Evolutionary conservation across 2,329 filamentous ascomycete species (phyloP).

Genomic region (Botrytis aclada): DNA sequence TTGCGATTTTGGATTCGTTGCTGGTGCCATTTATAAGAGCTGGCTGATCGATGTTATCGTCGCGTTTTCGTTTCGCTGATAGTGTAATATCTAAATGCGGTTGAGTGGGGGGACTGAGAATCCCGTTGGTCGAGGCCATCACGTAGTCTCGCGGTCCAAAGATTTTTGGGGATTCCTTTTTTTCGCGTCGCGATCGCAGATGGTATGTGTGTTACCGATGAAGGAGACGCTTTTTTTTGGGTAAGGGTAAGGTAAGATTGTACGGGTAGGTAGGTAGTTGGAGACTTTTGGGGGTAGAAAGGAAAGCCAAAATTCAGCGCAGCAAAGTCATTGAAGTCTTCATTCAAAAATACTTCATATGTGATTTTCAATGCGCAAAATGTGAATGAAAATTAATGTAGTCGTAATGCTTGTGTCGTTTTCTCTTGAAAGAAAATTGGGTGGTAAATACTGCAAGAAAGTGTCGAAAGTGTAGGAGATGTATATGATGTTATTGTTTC

Average conservation of each 20-base stretch:
- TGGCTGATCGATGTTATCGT: constrained; percentile 44
- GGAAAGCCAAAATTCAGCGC: constrained; percentile 15
- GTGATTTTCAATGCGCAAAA: neutral
- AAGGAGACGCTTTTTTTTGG: neutral
- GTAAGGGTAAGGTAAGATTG: neutral
- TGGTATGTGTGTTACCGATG: constrained; percentile 18
- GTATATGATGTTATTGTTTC: constrained; percentile 8
- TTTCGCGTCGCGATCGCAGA: constrained; percentile 29
- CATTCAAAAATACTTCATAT: constrained; percentile 9
- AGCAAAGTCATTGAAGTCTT: constrained; percentile 14
- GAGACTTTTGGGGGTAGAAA: constrained; percentile 1
- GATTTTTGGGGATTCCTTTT: constrained; percentile 17
- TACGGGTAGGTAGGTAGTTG: neutral
- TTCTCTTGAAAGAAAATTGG: neutral
- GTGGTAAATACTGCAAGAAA: neutral
- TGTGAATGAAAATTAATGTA: neutral
- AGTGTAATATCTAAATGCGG: constrained; percentile 36
- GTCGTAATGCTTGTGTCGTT: neutral
- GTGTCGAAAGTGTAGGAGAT: neutral
- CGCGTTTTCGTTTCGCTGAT: constrained; percentile 58
- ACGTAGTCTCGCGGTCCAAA: constrained; percentile 22
- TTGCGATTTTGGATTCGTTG: constrained; percentile 26
- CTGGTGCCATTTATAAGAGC: constrained; percentile 31
- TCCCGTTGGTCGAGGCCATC: constrained; percentile 43
- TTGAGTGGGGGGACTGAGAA: constrained; percentile 39